Conservation (phyloP, 805 yeast genomes). For the Candida methanosorbosa region DNA sequence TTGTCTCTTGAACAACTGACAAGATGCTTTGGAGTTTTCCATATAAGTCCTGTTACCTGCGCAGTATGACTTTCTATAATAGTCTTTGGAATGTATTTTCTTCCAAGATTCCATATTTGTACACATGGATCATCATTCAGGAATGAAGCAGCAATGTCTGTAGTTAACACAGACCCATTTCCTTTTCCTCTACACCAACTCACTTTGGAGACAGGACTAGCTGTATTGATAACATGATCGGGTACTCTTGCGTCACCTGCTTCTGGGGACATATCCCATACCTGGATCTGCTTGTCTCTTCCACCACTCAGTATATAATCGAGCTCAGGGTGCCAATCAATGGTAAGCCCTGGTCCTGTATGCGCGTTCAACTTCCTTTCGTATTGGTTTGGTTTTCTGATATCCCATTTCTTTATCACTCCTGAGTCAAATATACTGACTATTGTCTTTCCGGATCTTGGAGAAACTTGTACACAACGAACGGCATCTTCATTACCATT, state of each 20-base stretch:
- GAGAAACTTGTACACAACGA: constrained; percentile 44
- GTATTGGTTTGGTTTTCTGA: constrained; percentile 51
- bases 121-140: constrained; percentile 65
- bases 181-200: constrained; percentile 51
- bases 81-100: constrained; percentile 65
- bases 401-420: constrained; percentile 75
- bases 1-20: constrained; percentile 47
- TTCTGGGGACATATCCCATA: constrained; percentile 53
- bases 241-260: constrained; percentile 39
- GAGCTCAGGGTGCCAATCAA: constrained; percentile 80
- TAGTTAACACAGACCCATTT: constrained; percentile 34
- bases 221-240: constrained; percentile 61
- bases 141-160: constrained; percentile 68
- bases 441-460: constrained; percentile 44
- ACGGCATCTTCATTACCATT: constrained; percentile 66
- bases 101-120: constrained; percentile 57
- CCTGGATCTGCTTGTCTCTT: constrained; percentile 73
- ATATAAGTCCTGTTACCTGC: constrained; percentile 48
- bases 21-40: constrained; percentile 36
- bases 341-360: constrained; percentile 79
- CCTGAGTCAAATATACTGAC: constrained; percentile 89
- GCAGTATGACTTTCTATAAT: constrained; percentile 40
- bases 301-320: constrained; percentile 90
- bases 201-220: constrained; percentile 72
- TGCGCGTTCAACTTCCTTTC: constrained; percentile 83